A percentile compares a stretch with the other conserved stretches of the same genome.
These are phyloP conservation scores for Penicillium sp. DNA, from an alignment of 2,329 filamentous ascomycete species.

Conservation along the genomic window DNA sequence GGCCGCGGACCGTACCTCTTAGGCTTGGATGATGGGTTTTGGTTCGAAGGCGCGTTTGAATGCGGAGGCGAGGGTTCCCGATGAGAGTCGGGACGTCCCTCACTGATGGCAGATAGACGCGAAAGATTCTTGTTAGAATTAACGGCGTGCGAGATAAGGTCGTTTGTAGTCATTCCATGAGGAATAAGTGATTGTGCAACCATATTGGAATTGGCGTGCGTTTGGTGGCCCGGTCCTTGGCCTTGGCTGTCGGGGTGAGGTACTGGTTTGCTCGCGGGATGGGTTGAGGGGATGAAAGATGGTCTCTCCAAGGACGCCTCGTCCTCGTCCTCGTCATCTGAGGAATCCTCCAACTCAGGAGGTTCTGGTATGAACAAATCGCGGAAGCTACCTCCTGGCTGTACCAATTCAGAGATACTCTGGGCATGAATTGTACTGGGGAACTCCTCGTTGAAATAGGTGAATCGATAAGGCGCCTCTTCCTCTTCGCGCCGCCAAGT, in stretches of 20 bases:
- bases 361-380: constrained; percentile 91
- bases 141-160: not conserved
- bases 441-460: constrained; percentile 97
- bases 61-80: constrained; percentile 26
- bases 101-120: constrained; percentile 37
- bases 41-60: constrained; percentile 16
- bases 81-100: constrained; percentile 32
- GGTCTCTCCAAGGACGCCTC: constrained; percentile 26
- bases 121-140: constrained; percentile 20
- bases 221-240: constrained; percentile 3
- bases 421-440: constrained; percentile 94
- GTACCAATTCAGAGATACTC: constrained; percentile 86
- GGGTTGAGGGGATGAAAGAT: constrained; percentile 3
- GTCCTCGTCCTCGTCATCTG: constrained; percentile 58
- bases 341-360: constrained; percentile 67
- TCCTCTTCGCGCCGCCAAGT: constrained; percentile 86
- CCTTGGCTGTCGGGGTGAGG: constrained; percentile 12
- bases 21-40: constrained; percentile 31
- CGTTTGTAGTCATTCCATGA: constrained; percentile 10
- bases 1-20: constrained; percentile 73
- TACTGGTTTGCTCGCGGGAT: not conserved
- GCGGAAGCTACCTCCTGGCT: constrained; percentile 76
- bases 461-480: constrained; percentile 89
- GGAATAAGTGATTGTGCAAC: not conserved
- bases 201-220: not conserved